A percentile compares a stretch with the other conserved stretches of the same genome.
Evolutionary conservation across 345 rosid species (phyloP).

Genomic region (Lumnitzera racemosa): DNA sequence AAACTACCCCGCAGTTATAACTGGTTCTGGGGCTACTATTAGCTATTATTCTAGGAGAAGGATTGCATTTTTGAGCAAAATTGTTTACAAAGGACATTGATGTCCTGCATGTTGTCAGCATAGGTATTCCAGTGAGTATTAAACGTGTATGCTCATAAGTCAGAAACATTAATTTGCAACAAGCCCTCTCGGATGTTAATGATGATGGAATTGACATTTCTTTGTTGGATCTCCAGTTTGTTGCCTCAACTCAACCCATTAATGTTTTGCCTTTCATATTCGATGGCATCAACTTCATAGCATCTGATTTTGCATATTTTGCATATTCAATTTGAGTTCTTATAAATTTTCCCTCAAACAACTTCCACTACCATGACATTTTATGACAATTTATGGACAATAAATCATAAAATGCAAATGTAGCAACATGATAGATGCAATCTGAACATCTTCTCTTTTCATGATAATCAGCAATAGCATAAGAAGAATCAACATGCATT

Average conservation of each 20-base stretch:
- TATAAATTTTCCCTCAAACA: no score
- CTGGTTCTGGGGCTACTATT: slow-evolving; percentile 66
- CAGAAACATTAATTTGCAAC: not conserved
- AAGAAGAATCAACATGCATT: not conserved
- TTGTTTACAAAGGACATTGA: slow-evolving; percentile 57
- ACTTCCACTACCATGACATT: no score
- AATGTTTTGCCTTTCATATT: slow-evolving; percentile 86
- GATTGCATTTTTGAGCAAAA: slow-evolving; percentile 53
- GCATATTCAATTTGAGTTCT: slow-evolving; percentile 70
- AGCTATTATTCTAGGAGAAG: slow-evolving; percentile 44
- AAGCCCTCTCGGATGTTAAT: not conserved
- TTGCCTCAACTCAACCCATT: slow-evolving; percentile 90
- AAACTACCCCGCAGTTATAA: slow-evolving; percentile 46
- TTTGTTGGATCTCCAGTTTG: slow-evolving; percentile 45
- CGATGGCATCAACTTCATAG: slow-evolving; percentile 94
- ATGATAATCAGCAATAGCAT: not conserved
- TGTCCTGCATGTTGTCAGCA: slow-evolving; percentile 57
- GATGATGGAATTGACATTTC: slow-evolving; percentile 3
- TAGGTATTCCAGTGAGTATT: slow-evolving; percentile 65
- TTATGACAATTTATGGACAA: no score
- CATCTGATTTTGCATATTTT: slow-evolving; percentile 83
- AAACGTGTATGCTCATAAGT: not conserved
- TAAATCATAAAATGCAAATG: not conserved
- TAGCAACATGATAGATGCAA: not conserved
- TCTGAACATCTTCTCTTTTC: not conserved